Base-by-base conservation (phyloP, 1,284 basidiomycete species). In the Malassezia globosa region DNA sequence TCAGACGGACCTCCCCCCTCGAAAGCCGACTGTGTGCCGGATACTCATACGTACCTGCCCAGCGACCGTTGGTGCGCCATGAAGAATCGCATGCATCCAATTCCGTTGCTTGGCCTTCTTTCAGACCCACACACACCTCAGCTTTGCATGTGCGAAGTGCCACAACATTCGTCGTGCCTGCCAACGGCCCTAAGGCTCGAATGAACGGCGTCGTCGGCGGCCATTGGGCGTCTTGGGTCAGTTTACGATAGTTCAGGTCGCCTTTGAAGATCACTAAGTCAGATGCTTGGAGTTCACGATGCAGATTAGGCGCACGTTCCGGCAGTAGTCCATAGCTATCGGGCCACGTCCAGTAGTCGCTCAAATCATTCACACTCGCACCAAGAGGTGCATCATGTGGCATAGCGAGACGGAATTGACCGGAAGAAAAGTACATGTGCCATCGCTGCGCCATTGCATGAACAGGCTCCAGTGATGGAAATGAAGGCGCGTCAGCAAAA, bases 141-240 rank as follows among this genome's bases (percentile, higher is more conserved):
- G 92, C 92, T 73, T 97, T 96, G 76, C 86, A 89, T 1, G 92
- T 97, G 21, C 92, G 80, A 51, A 95, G 74, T 59, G 85, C 87
- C 24, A 94, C 74, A 19, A 94, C 72, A 3, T 83, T 83, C 72
- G 94, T 83, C 7, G 81, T 76, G 1, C 87, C 85, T 0, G 80
- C 80, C 6, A 60, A 56, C 46, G 63, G 66, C 81, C 89, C 90
- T 8, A 96, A 72, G 0, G 88, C 87, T 7, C 77, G 75, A 25
- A 77, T 74, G 72, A 95, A 90, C 0, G 83, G 75, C 0, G 87
- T 89, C 35, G 80, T 82, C 0, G 82, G 78, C 0, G 85, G 84
- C 92, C 92, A 97, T 60, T 78, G 77, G 14, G 87, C 78, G 69
- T 97, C 92, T 8, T 85, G 85, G 0, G 88, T 85, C 23, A 97